Evolutionary conservation across 2,329 filamentous ascomycete genomes (phyloP), one percentile per base, ranked within the genome.

Genomic region (Phaeosphaeriaceae sp.): DNA sequence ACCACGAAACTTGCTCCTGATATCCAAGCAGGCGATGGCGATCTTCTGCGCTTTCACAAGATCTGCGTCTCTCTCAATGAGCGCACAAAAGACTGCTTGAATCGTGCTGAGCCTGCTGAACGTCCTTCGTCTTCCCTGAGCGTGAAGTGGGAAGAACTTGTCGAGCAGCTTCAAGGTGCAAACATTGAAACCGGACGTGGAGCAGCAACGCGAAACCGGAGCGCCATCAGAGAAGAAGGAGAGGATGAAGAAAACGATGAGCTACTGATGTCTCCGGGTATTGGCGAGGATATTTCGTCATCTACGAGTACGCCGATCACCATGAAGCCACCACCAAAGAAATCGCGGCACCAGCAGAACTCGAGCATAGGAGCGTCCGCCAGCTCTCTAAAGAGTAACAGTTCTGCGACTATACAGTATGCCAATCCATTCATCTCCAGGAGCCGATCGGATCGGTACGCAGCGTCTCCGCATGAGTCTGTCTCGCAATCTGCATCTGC

Each of bases 61-160:
- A 73, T 80, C 5, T 82, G 80, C 56, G 64, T 75, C 8, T 71
- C 70, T 12, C 73, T 82, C 11, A 74, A 76, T 34, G 70, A 76
- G 18, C 75, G 79, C 4, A 81, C 80, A 16, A 72, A 75, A 40
- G 77, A 79, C 42, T 81, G 79, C 51, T 63, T 83, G 9, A 77
- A 76, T 45, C 74, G 78, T 16, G 80, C 80, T 1, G 80, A 82
- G 58, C 74, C 79, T 17, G 80, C 79, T 1, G 80, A 82, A 61
- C 72, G 79, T 5, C 80, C 80, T 1, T 74, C 73, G 21, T 80
- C 77, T 21, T 74, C 71, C 6, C 63, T 79, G 7, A 78, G 75
- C 41, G 74, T 79, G 43, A 75, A 77, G 23, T 82, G 79, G 79
- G 79, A 82, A 54, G 80, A 81, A 48, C 68, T 82, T 11, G 78